phyloP scores from a whole-genome alignment of 164 flowering plant genomes.

The Santalum album region DNA sequence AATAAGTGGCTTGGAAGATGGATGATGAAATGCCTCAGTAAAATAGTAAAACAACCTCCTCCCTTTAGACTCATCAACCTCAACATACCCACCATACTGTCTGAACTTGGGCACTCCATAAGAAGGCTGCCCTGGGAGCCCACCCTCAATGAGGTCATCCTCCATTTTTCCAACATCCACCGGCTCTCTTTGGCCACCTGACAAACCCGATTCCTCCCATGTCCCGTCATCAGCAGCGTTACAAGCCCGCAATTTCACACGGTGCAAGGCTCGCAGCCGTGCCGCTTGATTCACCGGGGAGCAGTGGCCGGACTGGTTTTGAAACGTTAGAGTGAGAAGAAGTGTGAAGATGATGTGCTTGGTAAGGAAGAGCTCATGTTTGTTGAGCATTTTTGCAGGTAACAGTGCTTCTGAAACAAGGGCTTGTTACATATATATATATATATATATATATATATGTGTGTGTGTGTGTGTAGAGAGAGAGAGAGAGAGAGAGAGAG shows the following conservation, averaged over 20 bases:
- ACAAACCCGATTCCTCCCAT: neutral
- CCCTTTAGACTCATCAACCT: conserved; percentile 10
- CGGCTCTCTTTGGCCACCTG: neutral
- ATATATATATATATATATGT: too few species aligned
- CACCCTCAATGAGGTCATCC: conserved; percentile 11
- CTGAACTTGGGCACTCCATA: conserved; percentile 11
- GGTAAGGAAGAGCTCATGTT: too few species aligned
- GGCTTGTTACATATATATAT: too few species aligned
- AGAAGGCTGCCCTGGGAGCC: conserved; percentile 19
- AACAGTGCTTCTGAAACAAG: too few species aligned
- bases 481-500: too few species aligned
- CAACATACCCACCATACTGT: conserved; percentile 23
- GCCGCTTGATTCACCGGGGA: conserved; percentile 8
- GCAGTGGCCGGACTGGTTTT: too few species aligned
- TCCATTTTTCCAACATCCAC: conserved; percentile 13
- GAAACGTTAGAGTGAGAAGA: too few species aligned
- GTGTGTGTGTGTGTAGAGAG: too few species aligned
- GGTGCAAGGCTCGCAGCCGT: conserved; percentile 5
- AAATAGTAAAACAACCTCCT: conserved; percentile 24
- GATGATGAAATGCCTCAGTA: conserved; percentile 17
- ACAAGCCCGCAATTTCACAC: neutral
- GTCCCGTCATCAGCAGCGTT: neutral
- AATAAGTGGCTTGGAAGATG: conserved; percentile 23
- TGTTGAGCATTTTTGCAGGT: too few species aligned
- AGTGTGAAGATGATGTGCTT: too few species aligned